Evolutionary conservation across 148 eudicot genomes (phyloP).

Genomic region (Nepenthes gracilis): DNA sequence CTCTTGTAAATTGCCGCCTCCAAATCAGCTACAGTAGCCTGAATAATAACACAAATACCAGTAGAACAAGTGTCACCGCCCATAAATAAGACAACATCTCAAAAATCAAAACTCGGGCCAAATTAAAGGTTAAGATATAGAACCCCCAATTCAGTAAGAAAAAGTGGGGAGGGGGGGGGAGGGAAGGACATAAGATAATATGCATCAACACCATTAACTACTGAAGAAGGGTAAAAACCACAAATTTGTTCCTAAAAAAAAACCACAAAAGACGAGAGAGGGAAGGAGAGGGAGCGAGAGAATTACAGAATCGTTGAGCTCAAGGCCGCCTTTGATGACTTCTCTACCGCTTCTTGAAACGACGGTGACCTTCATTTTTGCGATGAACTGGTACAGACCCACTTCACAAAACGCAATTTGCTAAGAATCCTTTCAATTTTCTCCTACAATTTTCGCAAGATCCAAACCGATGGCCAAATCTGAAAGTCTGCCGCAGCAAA

Average conservation of each 20-base stretch:
- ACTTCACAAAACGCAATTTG: background rate
- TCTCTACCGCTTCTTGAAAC: slow-evolving; percentile 77
- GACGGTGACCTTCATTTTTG: slow-evolving; percentile 65
- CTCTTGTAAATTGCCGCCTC: slow-evolving; percentile 76
- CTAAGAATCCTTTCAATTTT: background rate
- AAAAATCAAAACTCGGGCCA: background rate
- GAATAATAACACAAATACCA: background rate
- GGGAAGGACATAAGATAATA: no score
- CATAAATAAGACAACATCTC: no score
- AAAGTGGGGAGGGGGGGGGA: no score
- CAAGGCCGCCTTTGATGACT: slow-evolving; percentile 68
- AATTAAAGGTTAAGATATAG: background rate
- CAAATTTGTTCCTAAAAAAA: background rate
- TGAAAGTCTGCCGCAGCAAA: background rate
- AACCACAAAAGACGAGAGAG: slow-evolving; percentile 5
- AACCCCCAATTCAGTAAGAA: no score
- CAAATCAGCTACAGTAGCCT: slow-evolving; percentile 93
- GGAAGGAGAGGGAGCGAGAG: slow-evolving; percentile 6
- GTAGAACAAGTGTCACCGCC: no score
- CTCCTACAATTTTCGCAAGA: no score
- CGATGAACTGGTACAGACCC: background rate
- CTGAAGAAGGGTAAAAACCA: background rate
- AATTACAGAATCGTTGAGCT: slow-evolving; percentile 67
- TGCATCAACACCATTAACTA: no score
- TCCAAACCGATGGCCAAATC: background rate